Percentiles rank a stretch among this genome's conserved stretches.
Evolutionary conservation across 768 basidiomycete species (phyloP).

Genomic region (Daedaleopsis nitida): DNA sequence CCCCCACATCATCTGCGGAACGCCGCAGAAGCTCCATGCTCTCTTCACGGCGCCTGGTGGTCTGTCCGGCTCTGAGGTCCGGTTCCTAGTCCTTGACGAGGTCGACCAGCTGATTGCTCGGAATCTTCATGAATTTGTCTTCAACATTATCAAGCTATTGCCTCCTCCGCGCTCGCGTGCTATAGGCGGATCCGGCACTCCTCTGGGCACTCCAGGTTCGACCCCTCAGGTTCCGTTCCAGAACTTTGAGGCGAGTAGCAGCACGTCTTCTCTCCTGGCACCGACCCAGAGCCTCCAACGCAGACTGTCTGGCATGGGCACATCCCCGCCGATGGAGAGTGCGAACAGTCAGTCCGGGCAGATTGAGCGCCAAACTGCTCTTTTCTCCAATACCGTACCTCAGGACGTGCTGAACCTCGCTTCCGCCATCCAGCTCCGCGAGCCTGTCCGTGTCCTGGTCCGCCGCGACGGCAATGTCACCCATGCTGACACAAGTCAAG

Average conservation of each 20-base stretch:
- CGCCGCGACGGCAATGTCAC: conserved; percentile 85
- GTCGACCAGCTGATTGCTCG: conserved; percentile 98
- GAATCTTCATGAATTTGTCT: conserved; percentile 93
- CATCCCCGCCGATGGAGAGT: conserved; percentile 41
- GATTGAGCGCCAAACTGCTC: conserved; percentile 85
- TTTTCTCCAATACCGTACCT: conserved; percentile 98
- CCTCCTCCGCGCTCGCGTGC: conserved; percentile 81
- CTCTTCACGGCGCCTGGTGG: conserved; percentile 83
- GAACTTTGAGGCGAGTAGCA: conserved; percentile 28
- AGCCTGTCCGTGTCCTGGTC: conserved; percentile 97
- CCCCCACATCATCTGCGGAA: conserved; percentile 95
- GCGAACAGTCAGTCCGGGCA: conserved; percentile 34
- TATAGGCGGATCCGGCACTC: conserved; percentile 45
- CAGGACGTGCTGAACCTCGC: conserved; percentile 98
- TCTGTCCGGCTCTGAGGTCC: conserved; percentile 79
- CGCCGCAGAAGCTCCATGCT: conserved; percentile 94
- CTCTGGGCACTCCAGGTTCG: conserved; percentile 36
- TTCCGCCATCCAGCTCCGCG: conserved; percentile 87
- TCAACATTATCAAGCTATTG: conserved; percentile 88
- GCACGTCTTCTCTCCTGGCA: conserved; percentile 28
- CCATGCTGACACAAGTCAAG: conserved; percentile 67
- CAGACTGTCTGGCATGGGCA: conserved; percentile 59
- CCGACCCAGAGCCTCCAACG: conserved; percentile 44
- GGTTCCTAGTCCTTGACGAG: conserved; percentile 95
- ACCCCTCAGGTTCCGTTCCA: conserved; percentile 45